Percentiles rank a stretch among this genome's conserved stretches.
Evolutionary conservation across 31 red algal species (phyloP).

Genomic region (Asparagopsis taxiformis): DNA sequence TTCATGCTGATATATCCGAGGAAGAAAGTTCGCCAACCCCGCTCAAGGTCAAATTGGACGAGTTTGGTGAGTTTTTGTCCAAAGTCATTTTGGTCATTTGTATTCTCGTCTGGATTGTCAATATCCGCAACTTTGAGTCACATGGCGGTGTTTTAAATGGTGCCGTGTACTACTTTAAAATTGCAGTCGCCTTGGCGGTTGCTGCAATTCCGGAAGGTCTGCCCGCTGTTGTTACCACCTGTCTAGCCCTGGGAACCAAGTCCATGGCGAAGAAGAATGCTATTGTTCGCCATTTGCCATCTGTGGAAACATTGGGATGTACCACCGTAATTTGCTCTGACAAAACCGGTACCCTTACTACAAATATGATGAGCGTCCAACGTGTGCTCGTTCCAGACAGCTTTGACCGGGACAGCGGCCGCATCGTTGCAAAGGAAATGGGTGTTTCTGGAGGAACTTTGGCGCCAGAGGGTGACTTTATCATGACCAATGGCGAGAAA

Average conservation of each 20-base stretch:
- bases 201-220: conserved; percentile 98
- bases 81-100: conserved; percentile 94
- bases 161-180: conserved; percentile 97
- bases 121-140: conserved; percentile 84
- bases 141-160: conserved; percentile 84
- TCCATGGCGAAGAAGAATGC: conserved; percentile 96
- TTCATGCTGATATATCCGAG: conserved; percentile 78
- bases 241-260: conserved; percentile 87
- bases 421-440: conserved; percentile 32
- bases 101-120: conserved; percentile 94
- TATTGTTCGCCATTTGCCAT: conserved; percentile 92
- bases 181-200: conserved; percentile 97
- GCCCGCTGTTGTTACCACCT: conserved; percentile 95
- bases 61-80: conserved; percentile 91
- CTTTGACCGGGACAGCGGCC: conserved; percentile 14
- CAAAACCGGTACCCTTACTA: conserved; percentile 99
- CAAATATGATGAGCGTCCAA: conserved; percentile 88
- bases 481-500: background rate
- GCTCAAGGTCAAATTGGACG: conserved; percentile 86
- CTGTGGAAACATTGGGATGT: conserved; percentile 98
- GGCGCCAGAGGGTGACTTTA: conserved; percentile 70
- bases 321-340: conserved; percentile 99
- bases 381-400: conserved; percentile 44
- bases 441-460: conserved; percentile 72
- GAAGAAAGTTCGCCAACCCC: conserved; percentile 77